Conservation (phyloP, 116 monocot species). For the Papilionanthe hybrid region DNA sequence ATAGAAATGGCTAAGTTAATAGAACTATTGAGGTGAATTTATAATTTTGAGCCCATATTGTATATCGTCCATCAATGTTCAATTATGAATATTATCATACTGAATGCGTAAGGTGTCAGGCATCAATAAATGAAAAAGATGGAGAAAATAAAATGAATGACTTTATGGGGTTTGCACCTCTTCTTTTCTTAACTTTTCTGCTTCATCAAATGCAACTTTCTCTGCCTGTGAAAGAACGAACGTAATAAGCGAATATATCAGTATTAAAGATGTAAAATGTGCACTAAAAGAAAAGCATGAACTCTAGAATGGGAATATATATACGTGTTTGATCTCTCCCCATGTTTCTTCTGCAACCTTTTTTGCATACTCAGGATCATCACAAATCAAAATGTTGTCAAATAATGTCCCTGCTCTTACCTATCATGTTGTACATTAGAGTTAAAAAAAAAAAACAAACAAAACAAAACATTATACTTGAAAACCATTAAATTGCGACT, state of each 20-base stretch:
- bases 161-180: constrained; percentile 14
- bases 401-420: constrained; percentile 74
- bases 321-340: constrained; percentile 56
- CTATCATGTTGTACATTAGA: constrained; percentile 13
- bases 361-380: constrained; percentile 66
- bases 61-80: background rate
- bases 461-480: background rate
- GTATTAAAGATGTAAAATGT: background rate
- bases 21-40: background rate
- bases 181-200: constrained; percentile 23
- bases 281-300: background rate
- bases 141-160: background rate
- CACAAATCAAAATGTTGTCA: constrained; percentile 62
- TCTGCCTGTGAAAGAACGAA: constrained; percentile 29
- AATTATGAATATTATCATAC: background rate
- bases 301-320: background rate
- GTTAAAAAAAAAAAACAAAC: background rate
- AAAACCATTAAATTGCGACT: background rate
- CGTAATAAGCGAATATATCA: background rate
- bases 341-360: constrained; percentile 58
- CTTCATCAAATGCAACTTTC: constrained; percentile 37
- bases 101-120: too few relatives aligned
- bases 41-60: background rate
- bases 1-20: background rate
- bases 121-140: background rate